These are phyloP conservation scores for Fusarium austroafricanum DNA, from an alignment of 2,329 filamentous ascomycete genomes.

Conservation along the genomic window DNA sequence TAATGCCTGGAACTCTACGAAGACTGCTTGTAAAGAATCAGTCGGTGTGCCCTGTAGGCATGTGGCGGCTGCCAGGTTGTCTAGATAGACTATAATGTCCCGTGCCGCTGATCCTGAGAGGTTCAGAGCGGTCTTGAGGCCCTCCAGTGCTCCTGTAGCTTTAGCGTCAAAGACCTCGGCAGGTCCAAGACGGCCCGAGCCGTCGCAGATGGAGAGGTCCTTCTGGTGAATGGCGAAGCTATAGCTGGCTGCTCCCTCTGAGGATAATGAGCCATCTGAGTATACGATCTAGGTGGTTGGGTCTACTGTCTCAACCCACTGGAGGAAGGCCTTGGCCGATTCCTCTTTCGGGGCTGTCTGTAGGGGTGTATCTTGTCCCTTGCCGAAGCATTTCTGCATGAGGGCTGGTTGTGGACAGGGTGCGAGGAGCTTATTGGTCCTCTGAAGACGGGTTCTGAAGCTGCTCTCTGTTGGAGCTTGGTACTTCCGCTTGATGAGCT, in stretches of 20 bases:
- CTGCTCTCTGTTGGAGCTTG: background rate
- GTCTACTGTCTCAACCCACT: background rate
- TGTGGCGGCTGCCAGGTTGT: no score
- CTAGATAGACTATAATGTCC: no score
- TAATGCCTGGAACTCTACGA: background rate
- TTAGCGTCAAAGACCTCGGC: no score
- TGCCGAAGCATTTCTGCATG: background rate
- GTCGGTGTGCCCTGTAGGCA: no score
- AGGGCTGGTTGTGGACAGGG: background rate
- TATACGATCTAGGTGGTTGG: background rate
- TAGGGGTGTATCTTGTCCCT: background rate
- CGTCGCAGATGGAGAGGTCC: background rate
- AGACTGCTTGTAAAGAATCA: no score
- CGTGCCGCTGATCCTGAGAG: no score
- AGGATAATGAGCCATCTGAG: background rate
- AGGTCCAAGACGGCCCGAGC: background rate
- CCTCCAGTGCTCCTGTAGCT: no score
- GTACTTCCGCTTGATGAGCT: background rate
- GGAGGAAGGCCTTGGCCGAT: background rate
- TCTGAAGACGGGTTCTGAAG: background rate
- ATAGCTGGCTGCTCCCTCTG: slow-evolving; percentile 3
- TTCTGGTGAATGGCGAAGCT: slow-evolving; percentile 18
- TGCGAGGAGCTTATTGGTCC: background rate
- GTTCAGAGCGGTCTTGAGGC: no score
- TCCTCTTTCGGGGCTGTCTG: background rate